A percentile compares a stretch with the other conserved stretches of the same genome.
These are phyloP conservation scores for Angomonas deanei DNA, from an alignment of 208 protist species.

Conservation along the genomic window DNA sequence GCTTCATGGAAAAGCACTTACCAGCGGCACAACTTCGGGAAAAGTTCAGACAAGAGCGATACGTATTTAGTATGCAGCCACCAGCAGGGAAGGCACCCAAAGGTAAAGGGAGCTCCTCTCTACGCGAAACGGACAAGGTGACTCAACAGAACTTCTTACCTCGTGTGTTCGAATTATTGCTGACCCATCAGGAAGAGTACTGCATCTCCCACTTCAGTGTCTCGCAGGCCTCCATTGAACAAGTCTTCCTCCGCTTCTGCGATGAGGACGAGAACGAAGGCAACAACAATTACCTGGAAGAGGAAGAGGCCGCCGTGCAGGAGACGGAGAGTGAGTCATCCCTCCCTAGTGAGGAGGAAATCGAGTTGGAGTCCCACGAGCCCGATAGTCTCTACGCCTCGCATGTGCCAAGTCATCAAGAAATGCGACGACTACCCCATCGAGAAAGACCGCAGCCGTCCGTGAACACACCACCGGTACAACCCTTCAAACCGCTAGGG, in stretches of 20 bases:
- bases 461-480: no score
- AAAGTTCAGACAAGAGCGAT: neutral
- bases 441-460: no score
- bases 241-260: constrained; percentile 39
- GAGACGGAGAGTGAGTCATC: neutral
- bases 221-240: constrained; percentile 50
- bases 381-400: no score
- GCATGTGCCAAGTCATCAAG: no score
- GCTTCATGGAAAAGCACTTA: neutral
- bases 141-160: constrained; percentile 11
- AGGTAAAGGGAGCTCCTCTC: neutral
- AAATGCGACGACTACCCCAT: no score
- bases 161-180: constrained; percentile 16
- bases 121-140: constrained; percentile 5
- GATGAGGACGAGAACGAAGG: constrained; percentile 8
- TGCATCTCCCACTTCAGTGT: constrained; percentile 47
- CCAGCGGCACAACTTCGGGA: neutral
- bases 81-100: neutral
- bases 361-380: neutral
- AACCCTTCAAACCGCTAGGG: no score
- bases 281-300: neutral
- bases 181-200: constrained; percentile 1
- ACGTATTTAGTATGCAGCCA: neutral
- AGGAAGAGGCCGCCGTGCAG: neutral
- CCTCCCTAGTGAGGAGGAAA: neutral